Evolutionary conservation across 768 basidiomycete genomes (phyloP).

Genomic region (Trametes punicea): DNA sequence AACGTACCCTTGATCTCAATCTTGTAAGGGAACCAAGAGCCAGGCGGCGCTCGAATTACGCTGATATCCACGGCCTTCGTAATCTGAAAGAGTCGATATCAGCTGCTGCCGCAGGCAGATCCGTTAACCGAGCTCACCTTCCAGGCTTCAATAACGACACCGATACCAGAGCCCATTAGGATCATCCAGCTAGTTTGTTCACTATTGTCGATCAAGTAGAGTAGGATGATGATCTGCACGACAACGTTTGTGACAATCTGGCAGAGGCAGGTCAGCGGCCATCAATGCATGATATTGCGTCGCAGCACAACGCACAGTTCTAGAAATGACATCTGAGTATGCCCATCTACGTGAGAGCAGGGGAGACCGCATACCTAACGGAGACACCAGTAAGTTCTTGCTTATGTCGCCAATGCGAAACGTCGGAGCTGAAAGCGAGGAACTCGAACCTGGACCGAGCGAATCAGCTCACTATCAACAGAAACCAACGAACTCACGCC

Average conservation of each 20-base stretch:
- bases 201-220: slow-evolving; percentile 94
- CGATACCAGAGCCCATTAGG: slow-evolving; percentile 79
- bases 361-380: slow-evolving; percentile 64
- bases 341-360: slow-evolving; percentile 2
- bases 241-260: slow-evolving; percentile 90
- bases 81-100: slow-evolving; percentile 44
- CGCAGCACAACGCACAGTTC: slow-evolving; percentile 46
- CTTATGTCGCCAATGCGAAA: slow-evolving; percentile 92
- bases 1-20: slow-evolving; percentile 76
- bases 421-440: slow-evolving; percentile 93
- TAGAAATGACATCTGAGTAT: slow-evolving; percentile 27
- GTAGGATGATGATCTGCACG: slow-evolving; percentile 83
- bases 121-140: slow-evolving; percentile 50
- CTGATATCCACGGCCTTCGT: slow-evolving; percentile 89
- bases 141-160: slow-evolving; percentile 88
- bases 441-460: slow-evolving; percentile 72
- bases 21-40: slow-evolving; percentile 72
- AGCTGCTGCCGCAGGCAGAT: background rate
- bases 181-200: slow-evolving; percentile 99
- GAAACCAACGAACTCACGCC: background rate
- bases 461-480: slow-evolving; percentile 6
- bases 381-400: slow-evolving; percentile 96
- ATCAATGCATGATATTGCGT: background rate
- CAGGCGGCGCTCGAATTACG: slow-evolving; percentile 56
- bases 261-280: slow-evolving; percentile 4